Evolutionary conservation across 2,329 filamentous ascomycete species (phyloP).

Genomic region (Aspergillus bombycis): DNA sequence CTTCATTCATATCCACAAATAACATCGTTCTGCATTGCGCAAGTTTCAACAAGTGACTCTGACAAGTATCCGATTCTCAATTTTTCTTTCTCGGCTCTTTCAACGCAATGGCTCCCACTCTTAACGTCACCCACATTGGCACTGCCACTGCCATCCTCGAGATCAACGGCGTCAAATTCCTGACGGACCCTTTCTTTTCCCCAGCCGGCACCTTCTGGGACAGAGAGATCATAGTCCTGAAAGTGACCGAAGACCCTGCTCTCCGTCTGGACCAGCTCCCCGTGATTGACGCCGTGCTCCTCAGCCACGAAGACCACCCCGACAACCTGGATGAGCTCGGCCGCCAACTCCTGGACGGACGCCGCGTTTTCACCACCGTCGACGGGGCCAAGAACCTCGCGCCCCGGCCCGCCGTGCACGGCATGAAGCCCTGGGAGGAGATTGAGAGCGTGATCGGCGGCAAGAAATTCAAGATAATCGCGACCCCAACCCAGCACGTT

Average conservation of each 20-base stretch:
- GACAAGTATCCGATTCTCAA: neutral
- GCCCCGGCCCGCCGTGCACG: constrained; percentile 47
- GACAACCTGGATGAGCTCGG: constrained; percentile 55
- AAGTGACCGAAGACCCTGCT: constrained; percentile 38
- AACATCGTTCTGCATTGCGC: too few species aligned
- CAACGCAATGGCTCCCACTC: neutral
- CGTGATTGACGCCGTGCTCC: constrained; percentile 52
- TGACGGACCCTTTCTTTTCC: constrained; percentile 54
- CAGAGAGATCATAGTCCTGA: constrained; percentile 30
- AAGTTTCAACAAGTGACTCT: too few species aligned
- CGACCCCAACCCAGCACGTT: constrained; percentile 49
- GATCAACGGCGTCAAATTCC: constrained; percentile 46
- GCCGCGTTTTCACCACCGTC: constrained; percentile 50
- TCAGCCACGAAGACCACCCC: constrained; percentile 56
- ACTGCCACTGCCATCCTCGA: constrained; percentile 55
- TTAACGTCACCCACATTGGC: constrained; percentile 51
- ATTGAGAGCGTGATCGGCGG: constrained; percentile 32
- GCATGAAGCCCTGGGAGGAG: constrained; percentile 46
- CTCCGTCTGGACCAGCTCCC: constrained; percentile 46
- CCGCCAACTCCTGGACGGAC: constrained; percentile 50
- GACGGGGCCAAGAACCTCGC: constrained; percentile 51
- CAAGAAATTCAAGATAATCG: constrained; percentile 44
- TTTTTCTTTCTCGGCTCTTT: neutral
- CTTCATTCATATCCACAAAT: neutral
- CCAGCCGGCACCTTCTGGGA: constrained; percentile 42